These are phyloP conservation scores for Mucor lusitanicus DNA, from an alignment of 371 early-diverging fungal genomes.

Conservation along the genomic window DNA sequence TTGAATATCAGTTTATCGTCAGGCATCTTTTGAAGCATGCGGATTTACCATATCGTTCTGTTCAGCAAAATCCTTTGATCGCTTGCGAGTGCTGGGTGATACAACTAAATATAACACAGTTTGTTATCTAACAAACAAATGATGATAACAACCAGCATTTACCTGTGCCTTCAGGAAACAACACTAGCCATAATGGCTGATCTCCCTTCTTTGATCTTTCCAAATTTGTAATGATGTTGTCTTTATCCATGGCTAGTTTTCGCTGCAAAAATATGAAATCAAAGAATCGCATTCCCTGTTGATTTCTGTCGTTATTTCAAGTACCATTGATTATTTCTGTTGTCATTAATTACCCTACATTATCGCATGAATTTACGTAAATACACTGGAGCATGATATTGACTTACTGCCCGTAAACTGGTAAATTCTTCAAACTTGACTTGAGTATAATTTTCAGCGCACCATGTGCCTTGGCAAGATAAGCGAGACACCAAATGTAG, in stretches of 20 bases:
- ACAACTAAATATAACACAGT: conserved; percentile 7
- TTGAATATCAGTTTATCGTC: neutral
- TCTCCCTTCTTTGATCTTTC: conserved; percentile 33
- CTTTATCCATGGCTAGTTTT: conserved; percentile 74
- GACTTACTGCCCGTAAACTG: conserved; percentile 80
- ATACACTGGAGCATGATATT: neutral
- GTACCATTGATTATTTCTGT: neutral
- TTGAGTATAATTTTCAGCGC: conserved; percentile 85
- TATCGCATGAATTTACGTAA: neutral
- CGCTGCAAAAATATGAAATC: conserved; percentile 87
- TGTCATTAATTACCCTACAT: neutral
- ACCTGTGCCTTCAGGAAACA: conserved; percentile 93
- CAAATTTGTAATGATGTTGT: conserved; percentile 46
- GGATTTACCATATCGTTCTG: conserved; percentile 49
- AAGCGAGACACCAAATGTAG: conserved; percentile 79
- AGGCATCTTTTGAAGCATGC: neutral
- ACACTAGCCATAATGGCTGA: conserved; percentile 79
- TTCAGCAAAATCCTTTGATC: conserved; percentile 52
- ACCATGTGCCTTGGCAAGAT: conserved; percentile 71
- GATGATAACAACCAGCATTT: neutral
- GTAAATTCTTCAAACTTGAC: conserved; percentile 71
- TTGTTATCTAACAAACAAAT: conserved; percentile 31
- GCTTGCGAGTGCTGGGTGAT: conserved; percentile 39
- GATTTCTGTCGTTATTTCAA: conserved; percentile 12
- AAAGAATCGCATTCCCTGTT: conserved; percentile 85